phyloP scores from a whole-genome alignment of 2,329 filamentous ascomycete species.

The Fonsecaea pugnacius region DNA sequence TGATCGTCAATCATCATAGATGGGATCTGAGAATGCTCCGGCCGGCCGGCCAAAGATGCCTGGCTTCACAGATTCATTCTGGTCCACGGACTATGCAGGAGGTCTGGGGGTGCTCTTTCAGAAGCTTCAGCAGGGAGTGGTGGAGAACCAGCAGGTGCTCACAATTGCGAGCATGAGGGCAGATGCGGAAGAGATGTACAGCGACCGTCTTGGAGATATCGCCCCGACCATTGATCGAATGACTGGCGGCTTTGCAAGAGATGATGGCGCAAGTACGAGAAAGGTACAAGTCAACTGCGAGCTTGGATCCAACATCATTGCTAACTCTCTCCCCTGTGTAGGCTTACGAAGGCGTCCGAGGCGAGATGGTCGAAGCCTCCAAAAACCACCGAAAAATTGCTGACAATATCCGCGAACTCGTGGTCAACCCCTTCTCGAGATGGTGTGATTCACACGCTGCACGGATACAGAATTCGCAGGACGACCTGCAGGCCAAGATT shows the following conservation, averaged over 20 bases:
- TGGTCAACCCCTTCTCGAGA: constrained; percentile 88
- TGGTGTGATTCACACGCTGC: constrained; percentile 96
- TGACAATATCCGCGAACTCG: constrained; percentile 92
- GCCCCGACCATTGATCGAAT: constrained; percentile 80
- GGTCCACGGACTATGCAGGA: constrained; percentile 96
- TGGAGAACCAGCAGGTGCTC: constrained; percentile 92
- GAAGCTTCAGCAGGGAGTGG: constrained; percentile 94
- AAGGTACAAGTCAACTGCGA: constrained; percentile 66
- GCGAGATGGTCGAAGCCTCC: constrained; percentile 88
- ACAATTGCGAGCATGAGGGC: constrained; percentile 91
- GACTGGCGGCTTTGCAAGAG: constrained; percentile 79
- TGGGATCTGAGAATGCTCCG: constrained; percentile 23
- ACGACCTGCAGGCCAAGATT: constrained; percentile 86
- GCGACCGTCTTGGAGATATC: constrained; percentile 78
- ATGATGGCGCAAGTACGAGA: constrained; percentile 93
- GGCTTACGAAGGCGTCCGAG: constrained; percentile 92
- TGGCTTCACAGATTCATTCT: constrained; percentile 93
- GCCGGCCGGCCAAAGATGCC: constrained; percentile 64
- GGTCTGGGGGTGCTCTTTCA: constrained; percentile 92
- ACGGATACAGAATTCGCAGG: constrained; percentile 90
- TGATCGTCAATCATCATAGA: constrained; percentile 5
- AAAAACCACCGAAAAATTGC: constrained; percentile 94
- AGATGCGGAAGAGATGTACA: constrained; percentile 91
- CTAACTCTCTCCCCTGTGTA: constrained; percentile 44
- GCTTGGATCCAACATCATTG: background rate